Evolutionary conservation across 208 protist genomes (phyloP), one percentile per base, ranked within the genome.

Genomic region (Leishmania arabica): DNA sequence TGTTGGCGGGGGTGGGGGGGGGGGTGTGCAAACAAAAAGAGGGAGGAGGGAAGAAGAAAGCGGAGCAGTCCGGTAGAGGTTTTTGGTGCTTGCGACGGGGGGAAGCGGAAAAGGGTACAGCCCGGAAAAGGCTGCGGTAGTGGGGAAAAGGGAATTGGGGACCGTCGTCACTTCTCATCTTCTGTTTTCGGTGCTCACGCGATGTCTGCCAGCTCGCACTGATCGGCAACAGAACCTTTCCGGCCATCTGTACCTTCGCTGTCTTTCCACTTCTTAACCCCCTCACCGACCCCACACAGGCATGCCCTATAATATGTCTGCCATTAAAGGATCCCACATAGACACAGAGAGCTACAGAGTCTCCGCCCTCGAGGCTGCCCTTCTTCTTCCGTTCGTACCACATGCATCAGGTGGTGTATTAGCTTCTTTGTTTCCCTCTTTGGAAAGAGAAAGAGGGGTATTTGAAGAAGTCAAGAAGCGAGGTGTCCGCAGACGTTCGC

Each of bases 321-420:
- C n/a, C 69, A 73, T 53, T 9, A 34, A 27, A 53, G 21, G 24
- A 51, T 19, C 47, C 6, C 49, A 21, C 72, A n/a, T 58, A 24
- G 24, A 49, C 49, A 73, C 6, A 80, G 9, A 77, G 51, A 81
- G 4, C 21, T 56, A 68, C 58, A 78, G 71, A 34, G 49, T 49
- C 24, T 34, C 45, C 45, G 24, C 31, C 40, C 66, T 73, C 27
- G 13, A 47, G 40, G 69, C 27, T 65, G 79, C n/a, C 51, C 53
- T 65, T 73, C 53, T 73, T 53, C 69, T 47, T 53, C 7, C 6
- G 69, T 31, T 51, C 7, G 34, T 27, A 15, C 37, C 69, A 73
- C 9, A 15, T 47, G 45, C 27, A 9, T 54, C 9, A 24, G 11
- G 45, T 24, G 13, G 27, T 37, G 34, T 73, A 7, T 31, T 53